Evolutionary conservation across 768 basidiomycete genomes (phyloP), one percentile per base, ranked within the genome.

Genomic region (Boletus rubescentipes): DNA sequence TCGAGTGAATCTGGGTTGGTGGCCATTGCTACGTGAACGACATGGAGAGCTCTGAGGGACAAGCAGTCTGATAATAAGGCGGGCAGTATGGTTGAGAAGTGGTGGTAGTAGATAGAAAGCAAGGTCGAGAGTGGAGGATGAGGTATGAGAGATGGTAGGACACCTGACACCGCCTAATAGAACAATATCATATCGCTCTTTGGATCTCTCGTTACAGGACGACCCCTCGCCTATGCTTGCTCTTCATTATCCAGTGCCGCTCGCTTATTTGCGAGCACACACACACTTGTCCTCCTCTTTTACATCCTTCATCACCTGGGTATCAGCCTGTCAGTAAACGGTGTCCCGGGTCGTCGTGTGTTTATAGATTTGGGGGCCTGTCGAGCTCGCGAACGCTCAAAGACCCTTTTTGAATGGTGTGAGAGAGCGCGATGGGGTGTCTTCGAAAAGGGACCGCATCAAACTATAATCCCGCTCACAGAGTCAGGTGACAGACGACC

Each of bases 241-340:
- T 47, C 42, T 54, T 49, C 35, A 55, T 63, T 49, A 38, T 57
- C 23, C 31, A 12, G 3, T 38, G 21, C 50, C 54, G 18, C 46
- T 53, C 66, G 63, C 57, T 63, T 60, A 54, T 46, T 43, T n/a
- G 10, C 67, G 43, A 61, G 49, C 49, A 58, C 79, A 82, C 52
- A 57, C 62, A 59, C 79, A 81, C 59, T 71, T 75, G 63, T 81
- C 73, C 61, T 78, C 77, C 49, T 81, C 80, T 61, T 76, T 75
- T 51, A 81, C 76, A 48, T 72, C 61, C 49, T 69, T 67, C 79
- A 81, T 78, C 43, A 80, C 80, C 80, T 81, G 59, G 21, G 37
- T 38, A 51, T 18, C n/a, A 54, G 34, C 29, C 35, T 23, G 50
- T 66, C 64, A 68, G 63, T 58, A 60, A 64, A 55, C 40, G 59